These are phyloP conservation scores for Sporothrix globosa DNA, from an alignment of 2,329 filamentous ascomycete species.

Conservation along the genomic window DNA sequence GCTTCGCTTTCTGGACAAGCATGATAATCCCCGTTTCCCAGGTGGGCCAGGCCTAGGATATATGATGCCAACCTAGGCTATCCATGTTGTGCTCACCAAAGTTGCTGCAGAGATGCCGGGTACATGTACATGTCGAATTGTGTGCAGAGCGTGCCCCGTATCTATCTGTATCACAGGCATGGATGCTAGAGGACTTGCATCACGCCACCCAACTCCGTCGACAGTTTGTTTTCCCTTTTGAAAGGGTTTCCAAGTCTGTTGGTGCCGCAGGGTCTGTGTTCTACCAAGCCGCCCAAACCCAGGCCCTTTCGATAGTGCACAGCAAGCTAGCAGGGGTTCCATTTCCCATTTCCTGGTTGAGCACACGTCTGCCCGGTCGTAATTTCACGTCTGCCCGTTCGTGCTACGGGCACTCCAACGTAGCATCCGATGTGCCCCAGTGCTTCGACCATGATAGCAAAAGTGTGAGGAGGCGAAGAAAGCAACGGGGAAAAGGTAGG, in stretches of 20 bases:
- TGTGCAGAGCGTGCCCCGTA: constrained; percentile 12
- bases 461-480: neutral
- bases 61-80: neutral
- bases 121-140: neutral
- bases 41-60: neutral
- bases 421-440: constrained; percentile 19
- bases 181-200: constrained; percentile 1
- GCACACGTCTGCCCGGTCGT: constrained; percentile 18
- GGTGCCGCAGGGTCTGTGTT: neutral
- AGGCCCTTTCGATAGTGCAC: constrained; percentile 11
- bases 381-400: too few species aligned
- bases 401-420: neutral
- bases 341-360: constrained; percentile 9
- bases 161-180: neutral
- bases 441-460: neutral
- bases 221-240: neutral
- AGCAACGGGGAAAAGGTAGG: neutral
- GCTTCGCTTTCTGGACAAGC: neutral
- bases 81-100: neutral
- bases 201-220: constrained; percentile 15
- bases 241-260: constrained; percentile 1
- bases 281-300: neutral
- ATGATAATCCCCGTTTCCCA: neutral
- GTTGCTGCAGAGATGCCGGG: neutral
- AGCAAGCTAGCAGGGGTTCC: constrained; percentile 7